Conservation (phyloP, 2,329 filamentous ascomycete genomes). For the Aspergillus sp. region DNA sequence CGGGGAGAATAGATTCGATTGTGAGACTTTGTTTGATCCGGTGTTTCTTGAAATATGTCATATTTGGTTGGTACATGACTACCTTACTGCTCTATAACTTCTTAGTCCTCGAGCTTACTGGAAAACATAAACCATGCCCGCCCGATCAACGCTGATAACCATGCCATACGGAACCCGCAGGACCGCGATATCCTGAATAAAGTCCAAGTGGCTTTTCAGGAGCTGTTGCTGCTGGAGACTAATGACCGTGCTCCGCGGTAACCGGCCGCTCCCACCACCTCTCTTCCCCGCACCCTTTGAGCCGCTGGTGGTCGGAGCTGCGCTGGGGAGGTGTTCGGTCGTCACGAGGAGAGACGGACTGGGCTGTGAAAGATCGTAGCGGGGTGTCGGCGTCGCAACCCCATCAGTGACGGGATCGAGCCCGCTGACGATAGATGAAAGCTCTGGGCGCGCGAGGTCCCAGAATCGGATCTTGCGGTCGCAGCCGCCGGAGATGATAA, state of each 20-base stretch:
- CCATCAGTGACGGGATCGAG: constrained; percentile 67
- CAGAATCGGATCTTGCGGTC: constrained; percentile 94
- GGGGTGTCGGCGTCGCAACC: constrained; percentile 58
- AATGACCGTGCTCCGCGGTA: constrained; percentile 80
- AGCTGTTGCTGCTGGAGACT: constrained; percentile 85
- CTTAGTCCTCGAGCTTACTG: constrained; percentile 36
- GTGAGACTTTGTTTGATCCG: too few relatives aligned
- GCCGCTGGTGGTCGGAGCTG: constrained; percentile 27
- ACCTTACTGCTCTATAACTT: too few relatives aligned
- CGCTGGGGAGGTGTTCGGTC: constrained; percentile 63
- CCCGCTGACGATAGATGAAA: constrained; percentile 80
- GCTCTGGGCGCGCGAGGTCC: constrained; percentile 80
- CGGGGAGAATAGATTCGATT: too few relatives aligned
- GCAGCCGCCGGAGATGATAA: constrained; percentile 83
- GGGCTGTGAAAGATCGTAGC: constrained; percentile 69
- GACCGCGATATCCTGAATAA: constrained; percentile 84
- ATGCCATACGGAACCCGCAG: constrained; percentile 90
- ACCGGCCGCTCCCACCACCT: constrained; percentile 49
- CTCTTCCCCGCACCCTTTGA: constrained; percentile 36
- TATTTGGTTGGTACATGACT: too few relatives aligned
- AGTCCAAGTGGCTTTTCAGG: constrained; percentile 83
- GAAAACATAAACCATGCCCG: constrained; percentile 86
- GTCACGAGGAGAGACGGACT: constrained; percentile 68
- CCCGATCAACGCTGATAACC: constrained; percentile 87
- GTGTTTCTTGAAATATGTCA: too few relatives aligned